Conservation (phyloP, 495 filamentous ascomycete genomes). For the Neurospora discreta region DNA sequence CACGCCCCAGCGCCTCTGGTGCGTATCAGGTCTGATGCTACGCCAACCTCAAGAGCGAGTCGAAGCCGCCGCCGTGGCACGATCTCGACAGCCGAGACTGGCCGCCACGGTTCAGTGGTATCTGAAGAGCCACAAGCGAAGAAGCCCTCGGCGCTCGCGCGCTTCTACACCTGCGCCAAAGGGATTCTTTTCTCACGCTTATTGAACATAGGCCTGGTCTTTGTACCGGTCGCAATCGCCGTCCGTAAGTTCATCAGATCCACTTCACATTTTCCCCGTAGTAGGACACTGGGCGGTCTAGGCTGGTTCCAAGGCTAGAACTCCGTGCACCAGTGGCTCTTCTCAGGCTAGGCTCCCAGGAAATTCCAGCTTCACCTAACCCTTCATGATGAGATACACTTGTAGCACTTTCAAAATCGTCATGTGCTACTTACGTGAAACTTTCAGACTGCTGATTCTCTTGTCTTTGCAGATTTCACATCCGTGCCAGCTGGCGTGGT, state of each 20-base stretch:
- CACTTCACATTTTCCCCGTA: not conserved
- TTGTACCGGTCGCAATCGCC: conserved; percentile 68
- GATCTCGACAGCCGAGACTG: not conserved
- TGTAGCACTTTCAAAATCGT: not conserved
- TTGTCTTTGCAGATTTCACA: conserved; percentile 57
- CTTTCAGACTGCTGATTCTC: conserved; percentile 58
- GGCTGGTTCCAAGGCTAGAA: not conserved
- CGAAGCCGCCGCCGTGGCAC: not conserved
- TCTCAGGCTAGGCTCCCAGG: not conserved
- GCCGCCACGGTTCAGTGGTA: not conserved
- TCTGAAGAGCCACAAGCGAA: conserved; percentile 1
- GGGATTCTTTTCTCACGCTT: conserved; percentile 51
- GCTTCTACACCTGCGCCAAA: conserved; percentile 41
- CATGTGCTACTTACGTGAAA: not conserved
- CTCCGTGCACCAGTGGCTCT: not conserved
- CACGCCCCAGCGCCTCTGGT: not conserved
- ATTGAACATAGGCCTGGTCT: conserved; percentile 66
- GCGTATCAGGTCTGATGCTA: not conserved
- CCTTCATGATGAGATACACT: not conserved
- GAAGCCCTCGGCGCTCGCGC: conserved; percentile 10
- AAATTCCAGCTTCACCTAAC: not conserved
- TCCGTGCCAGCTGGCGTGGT: conserved; percentile 28
- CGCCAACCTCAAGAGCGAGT: not conserved
- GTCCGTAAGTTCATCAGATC: conserved; percentile 34
- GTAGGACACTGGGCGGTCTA: not conserved